These are phyloP conservation scores for Cystobasidium onofrii DNA, from an alignment of 768 basidiomycete species.

Conservation along the genomic window DNA sequence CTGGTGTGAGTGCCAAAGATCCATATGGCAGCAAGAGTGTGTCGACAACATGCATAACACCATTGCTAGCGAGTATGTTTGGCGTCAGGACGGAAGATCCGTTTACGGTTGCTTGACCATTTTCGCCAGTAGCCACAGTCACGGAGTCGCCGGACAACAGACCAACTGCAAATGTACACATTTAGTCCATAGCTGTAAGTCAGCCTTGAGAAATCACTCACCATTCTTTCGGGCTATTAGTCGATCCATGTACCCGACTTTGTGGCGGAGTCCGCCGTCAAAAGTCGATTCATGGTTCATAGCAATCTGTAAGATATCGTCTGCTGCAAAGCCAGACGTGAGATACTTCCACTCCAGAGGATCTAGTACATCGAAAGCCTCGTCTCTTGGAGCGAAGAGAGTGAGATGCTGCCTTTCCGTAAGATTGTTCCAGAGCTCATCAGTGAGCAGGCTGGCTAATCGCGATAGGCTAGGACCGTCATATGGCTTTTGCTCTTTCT, in stretches of 20 bases:
- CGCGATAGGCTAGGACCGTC: constrained; percentile 50
- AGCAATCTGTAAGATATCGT: constrained; percentile 69
- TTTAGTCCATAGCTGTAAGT: neutral
- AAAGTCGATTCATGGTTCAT: constrained; percentile 56
- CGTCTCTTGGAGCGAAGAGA: constrained; percentile 75
- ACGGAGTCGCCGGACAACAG: constrained; percentile 54
- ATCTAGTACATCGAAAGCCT: constrained; percentile 72
- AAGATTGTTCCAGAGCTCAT: constrained; percentile 54
- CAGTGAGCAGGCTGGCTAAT: constrained; percentile 62
- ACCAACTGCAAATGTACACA: constrained; percentile 31
- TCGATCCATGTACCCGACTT: constrained; percentile 46
- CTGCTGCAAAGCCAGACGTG: constrained; percentile 73
- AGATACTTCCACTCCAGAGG: constrained; percentile 75
- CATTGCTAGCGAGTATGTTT: constrained; percentile 88
- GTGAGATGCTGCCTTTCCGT: constrained; percentile 57
- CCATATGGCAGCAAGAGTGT: constrained; percentile 69
- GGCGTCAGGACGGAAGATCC: constrained; percentile 56
- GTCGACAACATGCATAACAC: constrained; percentile 82
- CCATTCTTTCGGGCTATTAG: constrained; percentile 22
- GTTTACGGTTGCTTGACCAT: constrained; percentile 46
- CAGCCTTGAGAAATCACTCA: neutral
- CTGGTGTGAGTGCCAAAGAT: constrained; percentile 72
- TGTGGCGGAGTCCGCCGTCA: neutral
- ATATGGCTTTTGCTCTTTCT: constrained; percentile 2
- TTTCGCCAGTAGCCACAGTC: constrained; percentile 53